Percentiles rank a stretch among this genome's conserved stretches.
Evolutionary conservation across 345 rosid genomes (phyloP).

Genomic region (Kandelia obovata): DNA sequence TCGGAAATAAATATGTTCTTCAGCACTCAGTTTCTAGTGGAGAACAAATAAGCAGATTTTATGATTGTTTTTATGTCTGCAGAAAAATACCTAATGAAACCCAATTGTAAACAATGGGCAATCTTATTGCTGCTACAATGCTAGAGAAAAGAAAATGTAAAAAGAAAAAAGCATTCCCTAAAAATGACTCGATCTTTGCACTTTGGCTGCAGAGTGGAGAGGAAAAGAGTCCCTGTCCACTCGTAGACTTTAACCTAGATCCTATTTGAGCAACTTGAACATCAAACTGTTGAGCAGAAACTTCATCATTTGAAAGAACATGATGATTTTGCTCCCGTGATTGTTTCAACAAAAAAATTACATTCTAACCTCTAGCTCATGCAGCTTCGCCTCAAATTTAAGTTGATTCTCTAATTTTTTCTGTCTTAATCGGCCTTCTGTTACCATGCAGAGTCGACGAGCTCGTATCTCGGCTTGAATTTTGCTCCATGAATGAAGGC

Average conservation of each 20-base stretch:
- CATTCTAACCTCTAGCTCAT: slow-evolving; percentile 64
- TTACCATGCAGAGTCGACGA: slow-evolving; percentile 76
- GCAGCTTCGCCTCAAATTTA: slow-evolving; percentile 91
- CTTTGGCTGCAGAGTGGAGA: not conserved
- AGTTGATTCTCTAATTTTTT: slow-evolving; percentile 86
- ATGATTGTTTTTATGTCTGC: not conserved
- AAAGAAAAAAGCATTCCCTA: not conserved
- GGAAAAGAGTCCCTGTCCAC: not conserved
- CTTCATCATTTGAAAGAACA: not conserved
- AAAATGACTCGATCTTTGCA: not conserved
- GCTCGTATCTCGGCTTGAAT: slow-evolving; percentile 62
- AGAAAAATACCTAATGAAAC: not conserved
- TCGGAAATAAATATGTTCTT: not conserved
- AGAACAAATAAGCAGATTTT: not conserved
- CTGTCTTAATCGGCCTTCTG: slow-evolving; percentile 64
- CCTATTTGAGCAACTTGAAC: not conserved
- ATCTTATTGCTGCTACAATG: not conserved
- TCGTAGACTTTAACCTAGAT: not conserved
- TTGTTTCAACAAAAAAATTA: not conserved
- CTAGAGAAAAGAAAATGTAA: not conserved
- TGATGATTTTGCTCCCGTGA: not conserved
- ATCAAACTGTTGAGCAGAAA: not conserved
- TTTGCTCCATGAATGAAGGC: slow-evolving; percentile 87
- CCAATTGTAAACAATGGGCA: not conserved
- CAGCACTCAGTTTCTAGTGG: not conserved